Conservation (phyloP, 805 yeast genomes). For the Metschnikowia similis region DNA sequence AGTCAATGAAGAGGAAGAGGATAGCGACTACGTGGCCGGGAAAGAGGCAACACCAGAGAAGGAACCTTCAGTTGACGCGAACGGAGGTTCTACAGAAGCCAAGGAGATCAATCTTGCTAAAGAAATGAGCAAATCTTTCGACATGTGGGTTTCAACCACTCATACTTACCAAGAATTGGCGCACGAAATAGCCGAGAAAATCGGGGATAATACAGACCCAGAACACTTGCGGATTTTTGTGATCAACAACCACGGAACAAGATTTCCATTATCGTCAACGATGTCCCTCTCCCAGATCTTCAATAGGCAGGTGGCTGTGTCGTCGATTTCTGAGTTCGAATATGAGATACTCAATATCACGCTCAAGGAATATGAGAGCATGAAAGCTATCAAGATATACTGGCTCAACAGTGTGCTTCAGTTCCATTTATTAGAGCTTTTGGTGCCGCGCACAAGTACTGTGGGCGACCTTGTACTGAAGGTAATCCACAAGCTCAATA, state of each 20-base stretch:
- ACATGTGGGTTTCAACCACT: conserved; percentile 65
- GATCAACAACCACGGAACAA: conserved; percentile 53
- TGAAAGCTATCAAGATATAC: conserved; percentile 59
- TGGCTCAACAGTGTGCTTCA: conserved; percentile 74
- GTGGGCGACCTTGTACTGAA: conserved; percentile 54
- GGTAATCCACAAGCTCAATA: conserved; percentile 50
- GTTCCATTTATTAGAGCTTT: conserved; percentile 62
- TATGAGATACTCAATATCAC: conserved; percentile 78
- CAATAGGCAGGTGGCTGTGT: conserved; percentile 40
- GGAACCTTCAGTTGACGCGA: conserved; percentile 13
- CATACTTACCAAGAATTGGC: conserved; percentile 60
- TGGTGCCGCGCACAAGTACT: conserved; percentile 60
- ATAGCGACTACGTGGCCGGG: conserved; percentile 40
- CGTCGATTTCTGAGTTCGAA: conserved; percentile 47
- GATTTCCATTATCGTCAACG: conserved; percentile 41
- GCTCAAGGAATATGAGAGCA: conserved; percentile 69
- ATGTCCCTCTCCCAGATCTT: conserved; percentile 38
- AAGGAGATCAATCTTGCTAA: conserved; percentile 18
- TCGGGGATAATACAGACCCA: conserved; percentile 49
- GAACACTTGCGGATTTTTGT: conserved; percentile 63
- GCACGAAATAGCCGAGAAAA: conserved; percentile 49
- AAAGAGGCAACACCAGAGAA: conserved; percentile 12
- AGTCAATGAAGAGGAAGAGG: conserved; percentile 45
- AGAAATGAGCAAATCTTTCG: conserved; percentile 32
- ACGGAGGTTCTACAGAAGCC: conserved; percentile 14